Percentiles rank a stretch among this genome's conserved stretches.
Evolutionary conservation across 441 rosid species (phyloP).

Genomic region (Melastoma candidum): DNA sequence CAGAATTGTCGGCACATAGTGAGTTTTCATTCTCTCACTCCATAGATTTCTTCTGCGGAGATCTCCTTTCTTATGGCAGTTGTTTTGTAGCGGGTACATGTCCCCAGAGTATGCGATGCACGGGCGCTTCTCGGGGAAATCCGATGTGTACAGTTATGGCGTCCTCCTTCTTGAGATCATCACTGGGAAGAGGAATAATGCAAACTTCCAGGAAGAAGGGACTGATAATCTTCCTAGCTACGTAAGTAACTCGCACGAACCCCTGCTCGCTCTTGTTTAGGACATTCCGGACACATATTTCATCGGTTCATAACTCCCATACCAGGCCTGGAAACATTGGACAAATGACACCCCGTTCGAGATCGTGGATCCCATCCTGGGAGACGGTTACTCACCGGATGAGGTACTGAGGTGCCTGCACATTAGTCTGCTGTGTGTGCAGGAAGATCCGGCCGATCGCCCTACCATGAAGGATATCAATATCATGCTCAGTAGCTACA

Average conservation of each 20-base stretch:
- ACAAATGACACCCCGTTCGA: background rate
- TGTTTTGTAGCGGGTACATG: slow-evolving; percentile 41
- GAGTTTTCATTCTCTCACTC: slow-evolving; percentile 1
- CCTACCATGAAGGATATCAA: slow-evolving; percentile 3
- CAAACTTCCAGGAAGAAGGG: background rate
- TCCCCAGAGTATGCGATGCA: slow-evolving; percentile 42
- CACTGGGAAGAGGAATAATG: slow-evolving; percentile 32
- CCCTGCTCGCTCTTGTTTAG: too few relatives aligned
- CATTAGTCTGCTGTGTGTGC: slow-evolving; percentile 6
- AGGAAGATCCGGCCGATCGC: slow-evolving; percentile 4
- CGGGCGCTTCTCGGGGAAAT: slow-evolving; percentile 34
- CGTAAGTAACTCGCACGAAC: too few relatives aligned
- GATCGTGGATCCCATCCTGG: background rate
- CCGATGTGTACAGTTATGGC: slow-evolving; percentile 42
- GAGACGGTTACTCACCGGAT: background rate
- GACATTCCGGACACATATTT: too few relatives aligned
- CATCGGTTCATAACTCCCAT: too few relatives aligned
- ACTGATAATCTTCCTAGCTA: too few relatives aligned
- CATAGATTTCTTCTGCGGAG: too few relatives aligned
- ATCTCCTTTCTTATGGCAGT: too few relatives aligned
- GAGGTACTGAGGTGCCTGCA: slow-evolving; percentile 3
- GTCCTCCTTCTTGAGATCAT: slow-evolving; percentile 35
- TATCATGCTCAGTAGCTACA: slow-evolving; percentile 9
- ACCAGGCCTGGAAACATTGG: slow-evolving; percentile 9
- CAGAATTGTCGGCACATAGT: slow-evolving; percentile 26